These are phyloP conservation scores for Microcyclospora tardicrescens DNA, from an alignment of 2,329 filamentous ascomycete species.

Conservation along the genomic window DNA sequence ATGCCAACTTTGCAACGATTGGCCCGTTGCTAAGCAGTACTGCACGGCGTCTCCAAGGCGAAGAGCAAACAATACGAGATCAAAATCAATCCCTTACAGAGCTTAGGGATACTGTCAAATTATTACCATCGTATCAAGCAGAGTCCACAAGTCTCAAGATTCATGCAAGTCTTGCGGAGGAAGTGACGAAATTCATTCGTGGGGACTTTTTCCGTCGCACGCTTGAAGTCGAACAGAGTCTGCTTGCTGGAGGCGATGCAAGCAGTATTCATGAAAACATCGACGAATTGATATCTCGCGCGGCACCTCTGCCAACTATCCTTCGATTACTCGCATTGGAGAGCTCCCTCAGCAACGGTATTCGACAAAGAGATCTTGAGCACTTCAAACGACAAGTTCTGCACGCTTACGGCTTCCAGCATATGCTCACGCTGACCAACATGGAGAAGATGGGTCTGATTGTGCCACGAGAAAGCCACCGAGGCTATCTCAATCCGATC, in stretches of 20 bases:
- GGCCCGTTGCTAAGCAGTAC: conserved; percentile 81
- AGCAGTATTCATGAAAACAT: conserved; percentile 80
- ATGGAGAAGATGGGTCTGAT: conserved; percentile 86
- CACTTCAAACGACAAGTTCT: conserved; percentile 76
- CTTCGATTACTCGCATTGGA: conserved; percentile 81
- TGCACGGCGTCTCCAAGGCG: conserved; percentile 69
- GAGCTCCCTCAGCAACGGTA: conserved; percentile 76
- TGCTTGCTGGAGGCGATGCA: conserved; percentile 76
- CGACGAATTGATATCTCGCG: conserved; percentile 85
- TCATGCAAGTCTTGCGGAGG: conserved; percentile 84
- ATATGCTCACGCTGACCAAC: conserved; percentile 75
- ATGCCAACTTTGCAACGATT: conserved; percentile 91
- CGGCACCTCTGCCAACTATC: conserved; percentile 67
- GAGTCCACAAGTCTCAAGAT: conserved; percentile 88
- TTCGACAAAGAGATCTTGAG: conserved; percentile 80
- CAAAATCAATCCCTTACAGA: conserved; percentile 79
- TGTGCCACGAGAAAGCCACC: conserved; percentile 55
- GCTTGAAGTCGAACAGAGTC: conserved; percentile 88
- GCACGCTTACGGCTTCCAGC: conserved; percentile 90
- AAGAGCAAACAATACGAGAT: conserved; percentile 74
- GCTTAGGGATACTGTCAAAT: conserved; percentile 87
- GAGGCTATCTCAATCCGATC: conserved; percentile 71
- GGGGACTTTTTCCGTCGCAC: conserved; percentile 79
- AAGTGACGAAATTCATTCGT: conserved; percentile 85
- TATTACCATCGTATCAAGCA: conserved; percentile 79